phyloP scores from a whole-genome alignment of 257 asterid species.

The Hygrophila difformis region DNA sequence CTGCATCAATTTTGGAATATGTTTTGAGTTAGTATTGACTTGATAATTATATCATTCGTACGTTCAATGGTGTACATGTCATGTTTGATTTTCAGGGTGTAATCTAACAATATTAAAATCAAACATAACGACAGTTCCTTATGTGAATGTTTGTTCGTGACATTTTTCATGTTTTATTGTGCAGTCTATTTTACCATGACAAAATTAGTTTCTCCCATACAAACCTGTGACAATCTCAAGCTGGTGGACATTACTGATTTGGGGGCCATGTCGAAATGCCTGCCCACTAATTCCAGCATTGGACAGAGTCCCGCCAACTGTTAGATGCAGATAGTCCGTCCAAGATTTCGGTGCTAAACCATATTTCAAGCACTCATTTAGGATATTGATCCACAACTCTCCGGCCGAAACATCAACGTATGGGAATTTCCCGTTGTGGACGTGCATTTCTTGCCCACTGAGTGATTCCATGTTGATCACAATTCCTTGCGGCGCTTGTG shows the following conservation, averaged over 20 bases:
- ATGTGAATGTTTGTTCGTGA: too few relatives aligned
- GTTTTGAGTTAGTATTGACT: too few relatives aligned
- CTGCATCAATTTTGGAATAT: conserved; percentile 31
- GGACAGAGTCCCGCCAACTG: conserved; percentile 88
- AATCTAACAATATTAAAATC: too few relatives aligned
- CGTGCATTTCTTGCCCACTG: conserved; percentile 38
- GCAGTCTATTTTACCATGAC: not conserved
- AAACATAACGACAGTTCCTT: too few relatives aligned
- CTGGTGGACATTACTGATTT: conserved; percentile 79
- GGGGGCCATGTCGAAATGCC: conserved; percentile 92
- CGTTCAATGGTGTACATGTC: too few relatives aligned
- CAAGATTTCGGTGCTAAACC: conserved; percentile 86
- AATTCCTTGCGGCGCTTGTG: conserved; percentile 68
- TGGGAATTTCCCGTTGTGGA: conserved; percentile 35
- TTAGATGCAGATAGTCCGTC: conserved; percentile 86
- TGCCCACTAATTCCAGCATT: conserved; percentile 95
- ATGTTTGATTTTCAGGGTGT: too few relatives aligned
- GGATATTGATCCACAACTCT: conserved; percentile 73
- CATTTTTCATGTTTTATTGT: too few relatives aligned
- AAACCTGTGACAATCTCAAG: conserved; percentile 91
- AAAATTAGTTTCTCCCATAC: conserved; percentile 10
- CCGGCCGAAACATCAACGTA: conserved; percentile 71
- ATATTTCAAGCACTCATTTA: conserved; percentile 53
- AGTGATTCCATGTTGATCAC: conserved; percentile 69
- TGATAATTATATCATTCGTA: too few relatives aligned